Conservation (phyloP, 2,329 filamentous ascomycete species). For the Aspergillus niger region DNA sequence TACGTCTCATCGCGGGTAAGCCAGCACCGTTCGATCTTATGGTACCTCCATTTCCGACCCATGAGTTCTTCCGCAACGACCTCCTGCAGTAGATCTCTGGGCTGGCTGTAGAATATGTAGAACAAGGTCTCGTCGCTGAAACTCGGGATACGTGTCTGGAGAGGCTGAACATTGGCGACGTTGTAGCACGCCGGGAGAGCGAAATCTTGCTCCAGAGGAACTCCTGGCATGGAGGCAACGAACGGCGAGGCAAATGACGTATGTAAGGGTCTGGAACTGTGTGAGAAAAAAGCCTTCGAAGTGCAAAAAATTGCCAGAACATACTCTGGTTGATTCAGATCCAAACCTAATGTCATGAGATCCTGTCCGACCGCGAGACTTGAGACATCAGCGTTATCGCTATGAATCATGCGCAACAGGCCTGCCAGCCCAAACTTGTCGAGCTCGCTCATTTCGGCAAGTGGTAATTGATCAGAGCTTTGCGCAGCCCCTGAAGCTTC, state of each 20-base stretch:
- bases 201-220: constrained; percentile 65
- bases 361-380: constrained; percentile 64
- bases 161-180: constrained; percentile 65
- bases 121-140: constrained; percentile 68
- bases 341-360: constrained; percentile 63
- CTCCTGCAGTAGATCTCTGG: constrained; percentile 66
- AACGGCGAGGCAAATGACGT: constrained; percentile 67
- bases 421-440: constrained; percentile 64
- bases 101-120: constrained; percentile 70
- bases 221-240: constrained; percentile 57
- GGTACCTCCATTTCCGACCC: constrained; percentile 55
- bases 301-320: constrained; percentile 20
- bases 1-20: constrained; percentile 52
- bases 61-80: constrained; percentile 64
- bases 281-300: background rate
- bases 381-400: constrained; percentile 55
- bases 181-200: constrained; percentile 64
- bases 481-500: constrained; percentile 37
- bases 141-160: constrained; percentile 59
- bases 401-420: constrained; percentile 59
- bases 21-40: constrained; percentile 56
- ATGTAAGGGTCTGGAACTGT: constrained; percentile 55
- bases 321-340: constrained; percentile 64
- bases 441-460: constrained; percentile 60
- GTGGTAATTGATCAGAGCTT: constrained; percentile 42